phyloP scores from a whole-genome alignment of 2,329 filamentous ascomycete genomes.

The Xylariaceae sp. region DNA sequence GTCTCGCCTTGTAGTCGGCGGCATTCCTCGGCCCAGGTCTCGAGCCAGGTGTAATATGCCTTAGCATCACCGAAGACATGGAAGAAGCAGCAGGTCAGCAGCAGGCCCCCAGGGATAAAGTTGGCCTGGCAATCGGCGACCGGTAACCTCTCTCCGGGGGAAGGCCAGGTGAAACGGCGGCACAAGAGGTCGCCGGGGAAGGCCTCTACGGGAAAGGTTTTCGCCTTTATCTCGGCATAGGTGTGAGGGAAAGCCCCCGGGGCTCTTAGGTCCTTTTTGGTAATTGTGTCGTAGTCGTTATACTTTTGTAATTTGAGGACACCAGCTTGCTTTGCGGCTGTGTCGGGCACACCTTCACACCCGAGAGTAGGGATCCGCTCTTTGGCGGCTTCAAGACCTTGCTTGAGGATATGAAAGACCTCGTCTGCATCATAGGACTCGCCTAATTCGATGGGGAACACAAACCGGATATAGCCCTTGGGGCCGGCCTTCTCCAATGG shows the following conservation, averaged over 20 bases:
- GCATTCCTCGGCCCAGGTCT: constrained; percentile 45
- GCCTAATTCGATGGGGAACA: constrained; percentile 44
- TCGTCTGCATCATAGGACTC: constrained; percentile 40
- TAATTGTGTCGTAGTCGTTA: constrained; percentile 35
- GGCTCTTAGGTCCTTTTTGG: constrained; percentile 36
- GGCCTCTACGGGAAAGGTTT: constrained; percentile 34
- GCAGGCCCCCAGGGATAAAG: constrained; percentile 40
- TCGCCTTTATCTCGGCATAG: constrained; percentile 37
- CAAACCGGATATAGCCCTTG: constrained; percentile 43
- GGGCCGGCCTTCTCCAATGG: constrained; percentile 43
- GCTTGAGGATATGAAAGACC: constrained; percentile 34
- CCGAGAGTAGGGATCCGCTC: constrained; percentile 38
- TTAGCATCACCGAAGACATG: constrained; percentile 45
- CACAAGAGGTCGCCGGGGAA: constrained; percentile 35
- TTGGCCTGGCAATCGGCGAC: constrained; percentile 37
- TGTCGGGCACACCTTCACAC: constrained; percentile 43
- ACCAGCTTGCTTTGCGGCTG: constrained; percentile 40
- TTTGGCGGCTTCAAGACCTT: constrained; percentile 40
- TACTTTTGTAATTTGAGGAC: constrained; percentile 41
- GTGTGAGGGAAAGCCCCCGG: constrained; percentile 33
- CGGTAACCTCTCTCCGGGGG: constrained; percentile 31
- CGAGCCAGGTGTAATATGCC: constrained; percentile 41
- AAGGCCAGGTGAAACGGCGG: constrained; percentile 37
- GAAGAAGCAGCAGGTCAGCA: constrained; percentile 37
- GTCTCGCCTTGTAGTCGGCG: constrained; percentile 39